Percentiles rank a stretch among this genome's conserved stretches.
Conservation (phyloP, 2,329 filamentous ascomycete species). For the Aspergillus uvarum region DNA sequence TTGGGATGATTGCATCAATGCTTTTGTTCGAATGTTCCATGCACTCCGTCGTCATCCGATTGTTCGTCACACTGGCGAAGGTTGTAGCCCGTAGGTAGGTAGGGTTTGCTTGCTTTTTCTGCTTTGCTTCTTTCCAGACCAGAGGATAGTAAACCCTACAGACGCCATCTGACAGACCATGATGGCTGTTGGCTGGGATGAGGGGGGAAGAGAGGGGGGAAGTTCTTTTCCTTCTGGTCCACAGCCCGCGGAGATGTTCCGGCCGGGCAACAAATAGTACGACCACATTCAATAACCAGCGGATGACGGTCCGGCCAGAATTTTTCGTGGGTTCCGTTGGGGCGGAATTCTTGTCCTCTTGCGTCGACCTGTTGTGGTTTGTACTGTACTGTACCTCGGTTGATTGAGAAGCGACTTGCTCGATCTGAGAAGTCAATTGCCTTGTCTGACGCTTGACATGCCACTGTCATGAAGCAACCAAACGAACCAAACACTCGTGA, state of each 20-base stretch:
- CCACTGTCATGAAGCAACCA: not conserved
- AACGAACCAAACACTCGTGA: not conserved
- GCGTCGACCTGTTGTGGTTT: not conserved
- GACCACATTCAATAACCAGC: not conserved
- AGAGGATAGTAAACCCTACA: not conserved
- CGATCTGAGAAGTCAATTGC: not conserved
- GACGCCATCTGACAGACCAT: not conserved
- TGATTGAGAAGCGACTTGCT: not conserved
- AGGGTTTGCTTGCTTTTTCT: too few relatives aligned
- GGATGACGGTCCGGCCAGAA: not conserved
- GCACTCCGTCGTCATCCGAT: not conserved
- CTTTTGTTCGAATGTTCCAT: not conserved
- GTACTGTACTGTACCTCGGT: not conserved
- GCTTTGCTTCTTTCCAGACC: not conserved
- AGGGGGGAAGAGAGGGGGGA: not conserved
- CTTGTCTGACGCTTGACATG: not conserved
- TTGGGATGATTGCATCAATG: not conserved
- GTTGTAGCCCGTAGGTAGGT: not conserved
- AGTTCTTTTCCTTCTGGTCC: not conserved
- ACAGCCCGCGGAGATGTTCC: conserved; percentile 8
- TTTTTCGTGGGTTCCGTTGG: conserved; percentile 6
- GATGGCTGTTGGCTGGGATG: not conserved
- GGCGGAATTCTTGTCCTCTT: conserved; percentile 7
- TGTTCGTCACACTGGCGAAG: not conserved
- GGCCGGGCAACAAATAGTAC: not conserved